Evolutionary conservation across 2,329 filamentous ascomycete genomes (phyloP), one percentile per base, ranked within the genome.

Genomic region (Lachnum nothofagi): DNA sequence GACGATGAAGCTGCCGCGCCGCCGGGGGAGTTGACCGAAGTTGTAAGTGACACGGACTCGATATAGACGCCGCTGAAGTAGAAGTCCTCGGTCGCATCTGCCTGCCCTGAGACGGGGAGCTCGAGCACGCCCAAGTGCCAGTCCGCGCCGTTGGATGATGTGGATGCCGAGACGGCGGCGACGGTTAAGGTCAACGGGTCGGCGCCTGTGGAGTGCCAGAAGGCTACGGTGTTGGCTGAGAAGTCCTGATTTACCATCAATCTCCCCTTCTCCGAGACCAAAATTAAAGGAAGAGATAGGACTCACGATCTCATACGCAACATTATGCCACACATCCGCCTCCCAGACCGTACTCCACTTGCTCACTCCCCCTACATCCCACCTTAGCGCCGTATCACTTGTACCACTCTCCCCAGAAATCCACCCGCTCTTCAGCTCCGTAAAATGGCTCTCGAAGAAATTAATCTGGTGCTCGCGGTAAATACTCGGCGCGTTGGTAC

Each of bases 71-170:
- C 83, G 3, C 78, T 83, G 68, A 86, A 88, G 65, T 79, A 86
- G 71, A 83, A 82, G 61, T 88, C 83, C 70, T 87, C 84, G 31
- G 65, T 69, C 3, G 62, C 64, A 33, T 80, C 76, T 39, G 73
- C 65, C 41, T 77, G 76, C 1, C 79, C 79, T 27, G 70, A 68
- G 16, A 78, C 72, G 10, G 82, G 79, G 47, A 88, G 70, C 55
- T 86, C 78, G 45, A 88, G 70, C 20, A 86, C 78, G 49, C 85
- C 85, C 40, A 89, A 66, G 67, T 89, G 85, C 82, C 82, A 88
- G 63, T 88, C 85, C 2, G 74, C 76, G 33, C 83, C 84, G 64
- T 88, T 85, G 42, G 79, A 83, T 23, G 73, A 79, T 4, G 83
- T 79, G 42, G 74, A 76, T 0, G 74, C 78, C 4, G 73, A 72